Percentiles rank a stretch among this genome's conserved stretches.
Conservation (phyloP, 2,329 filamentous ascomycete genomes). For the Blastomyces silverae region DNA sequence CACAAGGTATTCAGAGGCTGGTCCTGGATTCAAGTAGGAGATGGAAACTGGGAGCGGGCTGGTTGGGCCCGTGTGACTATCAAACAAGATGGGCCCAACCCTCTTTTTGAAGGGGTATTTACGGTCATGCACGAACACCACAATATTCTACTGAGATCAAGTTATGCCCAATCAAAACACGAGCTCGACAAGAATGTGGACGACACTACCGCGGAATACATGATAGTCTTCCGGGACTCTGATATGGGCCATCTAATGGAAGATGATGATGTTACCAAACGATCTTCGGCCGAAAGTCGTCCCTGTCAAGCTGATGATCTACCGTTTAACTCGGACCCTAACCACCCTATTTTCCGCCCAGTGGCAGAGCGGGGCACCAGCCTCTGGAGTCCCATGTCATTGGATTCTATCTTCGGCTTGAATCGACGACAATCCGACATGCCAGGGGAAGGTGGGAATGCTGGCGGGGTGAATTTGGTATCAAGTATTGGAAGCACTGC, state of each 20-base stretch:
- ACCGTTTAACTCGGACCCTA: slow-evolving; percentile 66
- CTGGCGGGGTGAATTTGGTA: slow-evolving; percentile 65
- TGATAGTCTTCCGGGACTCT: slow-evolving; percentile 89
- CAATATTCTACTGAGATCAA: slow-evolving; percentile 69
- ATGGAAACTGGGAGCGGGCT: slow-evolving; percentile 65
- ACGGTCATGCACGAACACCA: slow-evolving; percentile 74
- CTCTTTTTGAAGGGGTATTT: slow-evolving; percentile 87
- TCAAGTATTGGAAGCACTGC: slow-evolving; percentile 69
- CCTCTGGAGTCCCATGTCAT: slow-evolving; percentile 55
- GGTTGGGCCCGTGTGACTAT: slow-evolving; percentile 84
- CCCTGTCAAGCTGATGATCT: slow-evolving; percentile 70
- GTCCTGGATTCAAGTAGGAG: slow-evolving; percentile 60
- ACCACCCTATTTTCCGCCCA: slow-evolving; percentile 55
- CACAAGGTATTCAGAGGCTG: slow-evolving; percentile 81
- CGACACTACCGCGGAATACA: slow-evolving; percentile 58
- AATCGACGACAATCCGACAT: slow-evolving; percentile 59
- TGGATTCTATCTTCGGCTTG: slow-evolving; percentile 61
- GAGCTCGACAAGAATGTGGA: slow-evolving; percentile 61
- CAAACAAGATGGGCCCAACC: slow-evolving; percentile 64
- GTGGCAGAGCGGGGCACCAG: slow-evolving; percentile 45
- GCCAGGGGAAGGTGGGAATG: slow-evolving; percentile 59
- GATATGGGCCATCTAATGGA: slow-evolving; percentile 55
- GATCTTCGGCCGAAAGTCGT: slow-evolving; percentile 43
- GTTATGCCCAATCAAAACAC: slow-evolving; percentile 67
- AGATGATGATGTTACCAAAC: slow-evolving; percentile 60